Base-by-base conservation (phyloP, 129 eudicot species). In the Pseudognaphalium luteoalbum region DNA sequence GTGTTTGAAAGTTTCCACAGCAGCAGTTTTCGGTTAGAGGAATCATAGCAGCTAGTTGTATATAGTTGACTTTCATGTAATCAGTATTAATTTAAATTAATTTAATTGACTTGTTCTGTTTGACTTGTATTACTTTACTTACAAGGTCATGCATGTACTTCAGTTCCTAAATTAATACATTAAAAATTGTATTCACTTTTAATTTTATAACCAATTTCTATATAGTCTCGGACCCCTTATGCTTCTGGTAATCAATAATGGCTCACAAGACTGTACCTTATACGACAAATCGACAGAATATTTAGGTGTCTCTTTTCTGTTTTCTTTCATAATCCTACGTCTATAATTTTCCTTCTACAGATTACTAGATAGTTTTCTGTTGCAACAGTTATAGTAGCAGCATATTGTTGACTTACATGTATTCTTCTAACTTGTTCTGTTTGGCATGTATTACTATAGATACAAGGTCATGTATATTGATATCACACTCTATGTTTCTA, bases 311-410 rank as follows among this genome's bases (percentile, higher is more conserved):
- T 14, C 44, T 64, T 56, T 56, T 56, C 61, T 56, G 8, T 56
- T 56, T 54, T 56, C 61, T 56, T 17, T 56, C 22, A 64, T 17
- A 15, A 30, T 64, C 21, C 42, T 11, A 64, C 4, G 16, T 33
- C 4, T 28, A 34, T 32, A 64, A 32, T 1, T 64, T 64, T 64
- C 32, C 69, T 64, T 16, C 17, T 15, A 64, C 69, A 30, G 3
- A 60, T 22, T 60, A 29, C 34, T 22, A 60, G 30, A 60, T 29
- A 22, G 66, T 60, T 60, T 29, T 25, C 17, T 62, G 68, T 25
- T 64, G n/a, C 70, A 32, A 29, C 70, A 66, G 70, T 66, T n/a
- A 66, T 19, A 34, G 25, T n/a, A 66, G 47, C 22, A 32, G 44
- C 47, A 62, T 41, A 7, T 3, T 63, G 59, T 29, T 73, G 67